These are phyloP conservation scores for Aspergillus puulaauensis DNA, from an alignment of 2,329 filamentous ascomycete species.

Conservation along the genomic window DNA sequence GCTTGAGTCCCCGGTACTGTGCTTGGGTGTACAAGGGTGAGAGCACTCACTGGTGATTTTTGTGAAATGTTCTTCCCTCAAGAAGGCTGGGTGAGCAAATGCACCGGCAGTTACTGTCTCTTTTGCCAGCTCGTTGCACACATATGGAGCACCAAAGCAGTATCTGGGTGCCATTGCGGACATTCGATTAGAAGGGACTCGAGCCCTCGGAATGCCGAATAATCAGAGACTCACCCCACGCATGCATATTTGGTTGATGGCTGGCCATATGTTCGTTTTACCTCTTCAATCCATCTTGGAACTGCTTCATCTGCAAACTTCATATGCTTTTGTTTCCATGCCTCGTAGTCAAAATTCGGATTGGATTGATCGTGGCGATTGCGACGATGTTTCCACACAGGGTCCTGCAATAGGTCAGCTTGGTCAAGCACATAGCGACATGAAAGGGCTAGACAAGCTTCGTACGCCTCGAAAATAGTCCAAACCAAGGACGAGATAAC, in stretches of 20 bases:
- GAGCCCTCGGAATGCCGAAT: too few species aligned
- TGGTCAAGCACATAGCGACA: too few species aligned
- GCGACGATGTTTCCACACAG: constrained; percentile 27
- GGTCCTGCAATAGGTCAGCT: not conserved
- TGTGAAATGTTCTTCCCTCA: not conserved
- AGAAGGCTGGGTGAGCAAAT: not conserved
- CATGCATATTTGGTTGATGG: not conserved
- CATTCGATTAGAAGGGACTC: too few species aligned
- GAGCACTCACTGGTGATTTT: not conserved
- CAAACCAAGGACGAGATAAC: not conserved
- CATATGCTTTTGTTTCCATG: constrained; percentile 50
- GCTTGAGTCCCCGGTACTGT: too few species aligned
- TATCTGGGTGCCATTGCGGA: not conserved
- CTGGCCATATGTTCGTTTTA: not conserved
- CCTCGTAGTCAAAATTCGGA: constrained; percentile 48
- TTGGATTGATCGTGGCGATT: constrained; percentile 23
- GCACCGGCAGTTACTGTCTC: not conserved
- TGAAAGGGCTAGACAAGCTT: not conserved
- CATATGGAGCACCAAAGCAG: not conserved
- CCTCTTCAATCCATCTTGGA: constrained; percentile 22
- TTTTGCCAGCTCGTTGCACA: not conserved
- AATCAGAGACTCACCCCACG: not conserved
- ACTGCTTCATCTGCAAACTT: constrained; percentile 45
- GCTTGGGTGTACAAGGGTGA: too few species aligned
- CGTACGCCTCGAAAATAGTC: constrained; percentile 1